These are phyloP conservation scores for Rhizopogon roseolus DNA, from an alignment of 768 basidiomycete genomes.

Conservation along the genomic window DNA sequence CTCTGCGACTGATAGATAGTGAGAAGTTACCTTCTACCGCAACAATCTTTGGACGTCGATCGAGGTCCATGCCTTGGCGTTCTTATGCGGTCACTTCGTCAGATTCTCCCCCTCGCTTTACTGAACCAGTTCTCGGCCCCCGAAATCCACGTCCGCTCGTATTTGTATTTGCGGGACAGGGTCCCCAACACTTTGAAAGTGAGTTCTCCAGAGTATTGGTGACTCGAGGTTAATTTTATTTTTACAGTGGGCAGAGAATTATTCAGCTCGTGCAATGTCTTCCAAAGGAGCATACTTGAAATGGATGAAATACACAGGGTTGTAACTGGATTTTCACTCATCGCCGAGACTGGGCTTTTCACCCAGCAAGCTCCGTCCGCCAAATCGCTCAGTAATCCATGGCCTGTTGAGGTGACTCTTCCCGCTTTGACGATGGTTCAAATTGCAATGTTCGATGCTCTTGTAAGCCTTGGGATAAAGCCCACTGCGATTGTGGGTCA, in stretches of 20 bases:
- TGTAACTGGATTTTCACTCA: slow-evolving; percentile 30
- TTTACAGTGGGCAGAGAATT: slow-evolving; percentile 33
- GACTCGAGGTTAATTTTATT: neutral
- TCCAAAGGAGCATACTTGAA: slow-evolving; percentile 33
- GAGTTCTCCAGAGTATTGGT: slow-evolving; percentile 5
- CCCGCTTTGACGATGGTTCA: slow-evolving; percentile 41
- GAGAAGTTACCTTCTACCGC: neutral
- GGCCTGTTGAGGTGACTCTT: slow-evolving; percentile 33
- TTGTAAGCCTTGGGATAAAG: slow-evolving; percentile 28
- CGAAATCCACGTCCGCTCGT: slow-evolving; percentile 25
- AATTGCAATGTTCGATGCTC: slow-evolving; percentile 39
- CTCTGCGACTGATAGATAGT: neutral
- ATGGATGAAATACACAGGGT: slow-evolving; percentile 30
- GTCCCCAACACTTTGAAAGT: slow-evolving; percentile 35
- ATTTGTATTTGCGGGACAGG: slow-evolving; percentile 37
- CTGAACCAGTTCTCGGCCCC: slow-evolving; percentile 23
- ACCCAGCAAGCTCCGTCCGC: slow-evolving; percentile 6
- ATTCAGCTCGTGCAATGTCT: slow-evolving; percentile 28
- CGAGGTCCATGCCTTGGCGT: slow-evolving; percentile 31
- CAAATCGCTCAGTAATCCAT: slow-evolving; percentile 7
- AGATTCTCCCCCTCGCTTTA: slow-evolving; percentile 12
- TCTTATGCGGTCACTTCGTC: slow-evolving; percentile 16
- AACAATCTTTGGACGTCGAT: slow-evolving; percentile 19
- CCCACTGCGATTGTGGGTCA: slow-evolving; percentile 40
- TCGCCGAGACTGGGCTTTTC: slow-evolving; percentile 34